These are phyloP conservation scores for Pichia kluyveri DNA, from an alignment of 805 yeast genomes.

Conservation along the genomic window DNA sequence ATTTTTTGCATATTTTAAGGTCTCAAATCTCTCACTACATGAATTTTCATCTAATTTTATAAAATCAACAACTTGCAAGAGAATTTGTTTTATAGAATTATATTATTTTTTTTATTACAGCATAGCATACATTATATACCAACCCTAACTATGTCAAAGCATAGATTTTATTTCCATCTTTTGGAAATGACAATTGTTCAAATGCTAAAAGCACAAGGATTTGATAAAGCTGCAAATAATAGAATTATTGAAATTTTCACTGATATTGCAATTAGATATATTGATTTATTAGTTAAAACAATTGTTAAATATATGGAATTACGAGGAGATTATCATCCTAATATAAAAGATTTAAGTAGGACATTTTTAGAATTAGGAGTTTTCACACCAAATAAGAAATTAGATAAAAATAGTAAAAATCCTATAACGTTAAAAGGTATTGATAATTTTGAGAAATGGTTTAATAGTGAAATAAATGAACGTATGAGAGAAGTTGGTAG, in stretches of 20 bases:
- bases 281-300: conserved; percentile 44
- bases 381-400: conserved; percentile 45
- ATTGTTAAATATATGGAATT: conserved; percentile 41
- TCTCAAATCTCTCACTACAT: conserved; percentile 10
- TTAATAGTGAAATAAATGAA: conserved; percentile 35
- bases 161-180: conserved; percentile 24
- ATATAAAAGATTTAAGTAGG: conserved; percentile 58
- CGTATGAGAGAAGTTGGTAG: conserved; percentile 32
- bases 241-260: conserved; percentile 66
- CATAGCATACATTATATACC: not conserved
- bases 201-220: conserved; percentile 71
- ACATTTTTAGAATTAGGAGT: conserved; percentile 59
- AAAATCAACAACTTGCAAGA: no score
- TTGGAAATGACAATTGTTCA: conserved; percentile 33
- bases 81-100: no score
- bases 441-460: conserved; percentile 48
- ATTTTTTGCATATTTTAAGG: no score
- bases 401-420: conserved; percentile 48
- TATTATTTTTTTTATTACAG: not conserved
- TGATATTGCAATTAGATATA: conserved; percentile 61
- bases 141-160: conserved; percentile 13
- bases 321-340: conserved; percentile 29
- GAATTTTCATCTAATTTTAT: no score
- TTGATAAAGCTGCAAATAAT: conserved; percentile 62
- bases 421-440: conserved; percentile 39